A percentile compares a stretch with the other conserved stretches of the same genome.
Evolutionary conservation across 129 eudicot genomes (phyloP).

Genomic region (Pittosporum tobira): DNA sequence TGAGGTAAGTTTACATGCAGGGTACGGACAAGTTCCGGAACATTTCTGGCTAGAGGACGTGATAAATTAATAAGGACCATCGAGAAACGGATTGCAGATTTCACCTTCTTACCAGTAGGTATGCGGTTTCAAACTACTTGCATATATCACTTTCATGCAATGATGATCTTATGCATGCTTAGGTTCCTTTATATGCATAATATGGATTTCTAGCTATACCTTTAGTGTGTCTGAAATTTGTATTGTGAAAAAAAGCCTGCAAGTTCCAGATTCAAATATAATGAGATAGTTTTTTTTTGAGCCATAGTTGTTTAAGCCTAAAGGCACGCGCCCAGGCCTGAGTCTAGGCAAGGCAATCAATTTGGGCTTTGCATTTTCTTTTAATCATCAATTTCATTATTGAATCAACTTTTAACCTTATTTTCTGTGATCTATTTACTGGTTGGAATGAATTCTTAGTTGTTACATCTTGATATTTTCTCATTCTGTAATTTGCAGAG

Average conservation of each 20-base stretch:
- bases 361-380: too few relatives aligned
- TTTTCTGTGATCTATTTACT: background rate
- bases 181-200: too few relatives aligned
- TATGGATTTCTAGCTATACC: too few relatives aligned
- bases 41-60: conserved; percentile 86
- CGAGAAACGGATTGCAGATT: conserved; percentile 96
- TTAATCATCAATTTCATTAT: too few relatives aligned
- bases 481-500: conserved; percentile 32
- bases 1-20: conserved; percentile 27
- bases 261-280: too few relatives aligned
- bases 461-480: background rate
- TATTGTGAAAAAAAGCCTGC: too few relatives aligned
- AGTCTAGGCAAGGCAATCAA: too few relatives aligned
- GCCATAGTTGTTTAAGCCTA: too few relatives aligned
- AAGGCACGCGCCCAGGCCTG: too few relatives aligned
- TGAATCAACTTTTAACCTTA: too few relatives aligned
- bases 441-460: background rate
- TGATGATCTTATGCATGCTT: too few relatives aligned
- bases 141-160: background rate
- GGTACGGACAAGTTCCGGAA: conserved; percentile 97
- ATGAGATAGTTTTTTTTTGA: background rate
- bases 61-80: conserved; percentile 63
- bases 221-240: too few relatives aligned
- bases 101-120: conserved; percentile 91
- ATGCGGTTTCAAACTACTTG: conserved; percentile 21